These are phyloP conservation scores for Arthonia radiata DNA, from an alignment of 495 filamentous ascomycete species.

Conservation along the genomic window DNA sequence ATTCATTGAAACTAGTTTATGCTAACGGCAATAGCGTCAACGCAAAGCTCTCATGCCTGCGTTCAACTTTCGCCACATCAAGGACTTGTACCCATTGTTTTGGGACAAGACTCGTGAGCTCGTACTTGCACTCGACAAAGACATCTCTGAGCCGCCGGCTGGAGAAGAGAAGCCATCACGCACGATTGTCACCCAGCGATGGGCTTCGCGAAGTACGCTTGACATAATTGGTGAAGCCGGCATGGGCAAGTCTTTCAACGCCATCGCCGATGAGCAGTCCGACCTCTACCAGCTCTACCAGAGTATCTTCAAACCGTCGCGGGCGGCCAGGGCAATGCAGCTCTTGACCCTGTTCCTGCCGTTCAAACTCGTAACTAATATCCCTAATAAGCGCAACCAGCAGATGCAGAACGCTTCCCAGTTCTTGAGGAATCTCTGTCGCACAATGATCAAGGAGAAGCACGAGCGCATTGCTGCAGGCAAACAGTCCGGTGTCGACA, in stretches of 20 bases:
- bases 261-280: constrained; percentile 37
- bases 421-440: constrained; percentile 35
- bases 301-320: constrained; percentile 23
- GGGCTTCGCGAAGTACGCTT: constrained; percentile 46
- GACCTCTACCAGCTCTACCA: constrained; percentile 43
- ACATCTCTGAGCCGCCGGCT: constrained; percentile 4
- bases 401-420: constrained; percentile 26
- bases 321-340: constrained; percentile 18
- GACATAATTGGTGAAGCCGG: constrained; percentile 74
- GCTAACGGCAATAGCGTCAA: too few relatives aligned
- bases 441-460: constrained; percentile 42
- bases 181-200: constrained; percentile 38
- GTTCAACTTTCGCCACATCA: constrained; percentile 66
- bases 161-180: constrained; percentile 16
- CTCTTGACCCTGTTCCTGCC: constrained; percentile 23
- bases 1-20: too few relatives aligned
- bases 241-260: constrained; percentile 55
- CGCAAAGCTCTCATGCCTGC: constrained; percentile 61
- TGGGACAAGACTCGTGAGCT: constrained; percentile 41
- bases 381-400: constrained; percentile 45
- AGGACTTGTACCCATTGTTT: constrained; percentile 64
- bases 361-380: constrained; percentile 17
- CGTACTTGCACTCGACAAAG: constrained; percentile 18
- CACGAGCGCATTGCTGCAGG: constrained; percentile 25
- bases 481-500: constrained; percentile 33